Base-by-base conservation (phyloP, 1,284 basidiomycete species). In the Rhodotorula glutinis region DNA sequence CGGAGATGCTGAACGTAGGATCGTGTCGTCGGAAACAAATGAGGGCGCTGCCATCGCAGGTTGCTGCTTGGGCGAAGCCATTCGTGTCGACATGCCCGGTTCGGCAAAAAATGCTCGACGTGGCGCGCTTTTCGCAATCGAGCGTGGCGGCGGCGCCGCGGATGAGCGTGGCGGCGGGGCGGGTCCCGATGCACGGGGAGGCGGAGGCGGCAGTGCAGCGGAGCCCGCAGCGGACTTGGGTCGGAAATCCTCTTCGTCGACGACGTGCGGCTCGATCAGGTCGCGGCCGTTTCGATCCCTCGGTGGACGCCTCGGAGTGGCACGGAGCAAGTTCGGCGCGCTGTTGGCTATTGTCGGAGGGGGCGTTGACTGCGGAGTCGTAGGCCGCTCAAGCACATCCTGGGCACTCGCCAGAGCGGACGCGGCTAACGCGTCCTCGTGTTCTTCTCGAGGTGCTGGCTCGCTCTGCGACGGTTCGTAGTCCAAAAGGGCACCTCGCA, bases 201-300 rank as follows among this genome's bases (percentile, higher is more conserved):
- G 49, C n/a, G 49, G 49, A 4, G 49, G 49, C 11, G 49, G 49
- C 0, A 25, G 49, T 2, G 25, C 25, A 23, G 25, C 25, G 49
- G 13, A 16, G 2, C n/a, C n/a, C n/a, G 25, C 16, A 16, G 49
- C 49, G 13, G 49, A 25, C 25, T 27, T 51, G n/a, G 49, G 49
- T 14, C 49, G 49, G 25, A 27, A 51, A 27, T 51, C 49, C 25
- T 51, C 49, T 29, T 57, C 56, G 44, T 57, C 56, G 43, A 57
- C 56, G 44, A 57, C 30, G 19, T 46, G 43, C 17, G 56, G 56
- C 44, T 57, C 43, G 30, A 57, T 57, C 23, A 44, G 11, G 14
- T 57, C 56, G 13, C 29, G 43, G 23, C 56, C 56, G 10, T 57
- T 25, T 25, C 13, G 29, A 2, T 44, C 43, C 27, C 16, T 27